A percentile compares a stretch with the other conserved stretches of the same genome.
Conservation (phyloP, 2,329 filamentous ascomycete genomes). For the Didymella keratinophila region DNA sequence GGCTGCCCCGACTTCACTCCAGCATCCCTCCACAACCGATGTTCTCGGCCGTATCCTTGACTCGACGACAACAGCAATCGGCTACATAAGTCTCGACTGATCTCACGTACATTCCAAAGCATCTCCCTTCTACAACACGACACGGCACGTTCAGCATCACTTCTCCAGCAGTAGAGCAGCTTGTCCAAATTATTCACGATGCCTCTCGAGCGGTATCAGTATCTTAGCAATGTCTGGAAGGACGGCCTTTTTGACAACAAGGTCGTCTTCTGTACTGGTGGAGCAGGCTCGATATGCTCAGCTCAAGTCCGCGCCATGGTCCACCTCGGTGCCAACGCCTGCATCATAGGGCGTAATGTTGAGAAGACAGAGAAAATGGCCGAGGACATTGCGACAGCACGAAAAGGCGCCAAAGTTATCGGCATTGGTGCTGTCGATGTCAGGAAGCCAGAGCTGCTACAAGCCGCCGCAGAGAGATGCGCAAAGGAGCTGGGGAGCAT, state of each 20-base stretch:
- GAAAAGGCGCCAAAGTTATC: slow-evolving; percentile 81
- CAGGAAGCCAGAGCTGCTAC: slow-evolving; percentile 68
- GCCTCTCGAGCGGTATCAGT: slow-evolving; percentile 75
- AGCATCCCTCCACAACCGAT: slow-evolving; percentile 15
- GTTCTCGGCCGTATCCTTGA: slow-evolving; percentile 34
- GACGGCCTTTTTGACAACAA: slow-evolving; percentile 89
- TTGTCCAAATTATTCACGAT: slow-evolving; percentile 57
- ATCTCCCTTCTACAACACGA: not conserved
- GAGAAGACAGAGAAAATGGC: slow-evolving; percentile 86
- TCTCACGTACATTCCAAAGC: not conserved
- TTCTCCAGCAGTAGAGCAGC: not conserved
- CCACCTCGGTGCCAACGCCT: slow-evolving; percentile 88
- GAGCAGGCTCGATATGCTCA: slow-evolving; percentile 91
- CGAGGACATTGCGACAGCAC: slow-evolving; percentile 79
- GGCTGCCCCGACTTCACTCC: slow-evolving; percentile 23
- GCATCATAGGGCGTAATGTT: slow-evolving; percentile 88
- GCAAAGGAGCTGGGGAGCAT: slow-evolving; percentile 84
- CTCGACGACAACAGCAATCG: slow-evolving; percentile 22
- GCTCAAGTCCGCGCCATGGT: slow-evolving; percentile 93
- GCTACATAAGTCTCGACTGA: slow-evolving; percentile 10
- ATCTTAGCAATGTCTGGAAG: slow-evolving; percentile 83
- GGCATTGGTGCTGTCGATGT: slow-evolving; percentile 81
- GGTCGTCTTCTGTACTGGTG: slow-evolving; percentile 94
- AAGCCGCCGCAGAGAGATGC: slow-evolving; percentile 79
- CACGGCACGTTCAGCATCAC: not conserved